Base-by-base conservation (phyloP, 805 yeast genomes). In the Brettanomyces custersianus region DNA sequence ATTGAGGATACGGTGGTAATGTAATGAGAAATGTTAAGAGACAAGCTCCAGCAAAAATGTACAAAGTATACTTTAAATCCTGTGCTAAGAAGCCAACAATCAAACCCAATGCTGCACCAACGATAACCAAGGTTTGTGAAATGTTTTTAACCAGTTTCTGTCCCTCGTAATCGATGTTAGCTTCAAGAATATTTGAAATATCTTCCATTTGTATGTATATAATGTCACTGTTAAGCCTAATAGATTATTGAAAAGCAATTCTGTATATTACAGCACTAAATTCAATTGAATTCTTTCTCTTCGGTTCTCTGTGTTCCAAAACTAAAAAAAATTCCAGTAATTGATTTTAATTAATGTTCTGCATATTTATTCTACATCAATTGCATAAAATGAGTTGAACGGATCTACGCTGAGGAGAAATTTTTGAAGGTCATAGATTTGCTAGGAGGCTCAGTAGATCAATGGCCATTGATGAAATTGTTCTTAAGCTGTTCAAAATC, bases 1-100 rank as follows among this genome's bases (percentile, higher is more conserved):
- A 81, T 6, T 54, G 43, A 3, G 79, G 66, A 66, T 78, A 81
- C 19, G 80, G 68, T 21, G 86, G 85, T 16, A 75, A 57, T 4
- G 66, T 68, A 4, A 66, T 46, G 5, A 68, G 36, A 9, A 62
- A 38, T 2, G 65, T 49, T 3, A 63, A 20, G 1, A 59, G 22
- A 15, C 63, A 45, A 17, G 65, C 50, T 9, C 55, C 55, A 9
- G 54, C 61, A 50, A 71, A 70, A 10, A 63, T 45, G 34, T 55
- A 55, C 17, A 72, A 42, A 6, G 70, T 48, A 29, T 53, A 43
- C 4, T 45, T 36, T 4, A 80, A 47, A 35, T 75, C 65, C 40
- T 70, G 72, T 19, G 68, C 45, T 2, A 62, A 30, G 34, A 66
- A 65, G 0, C 87, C 86, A 31, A 62, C 51, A 0, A 70, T 21